These are phyloP conservation scores for Xerocomus spinulosus DNA, from an alignment of 768 basidiomycete species.

Conservation along the genomic window DNA sequence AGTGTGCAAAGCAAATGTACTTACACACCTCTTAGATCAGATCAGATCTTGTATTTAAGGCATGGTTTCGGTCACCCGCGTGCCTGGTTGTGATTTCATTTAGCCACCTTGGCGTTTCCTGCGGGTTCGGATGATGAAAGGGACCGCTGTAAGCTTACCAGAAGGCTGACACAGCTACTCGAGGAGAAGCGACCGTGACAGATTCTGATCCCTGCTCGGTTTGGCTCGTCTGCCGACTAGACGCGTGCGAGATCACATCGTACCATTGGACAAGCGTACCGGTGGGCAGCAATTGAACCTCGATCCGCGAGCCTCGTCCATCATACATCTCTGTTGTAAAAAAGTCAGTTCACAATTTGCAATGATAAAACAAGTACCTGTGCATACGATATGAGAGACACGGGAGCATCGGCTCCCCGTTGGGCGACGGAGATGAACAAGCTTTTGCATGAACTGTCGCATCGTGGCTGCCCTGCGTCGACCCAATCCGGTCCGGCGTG, in stretches of 20 bases:
- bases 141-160: constrained; percentile 12
- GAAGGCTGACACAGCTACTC: constrained; percentile 20
- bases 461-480: constrained; percentile 17
- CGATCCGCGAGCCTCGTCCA: constrained; percentile 22
- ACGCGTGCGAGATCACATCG: not conserved
- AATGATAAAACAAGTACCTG: constrained; percentile 10
- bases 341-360: constrained; percentile 19
- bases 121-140: constrained; percentile 23
- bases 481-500: constrained; percentile 11
- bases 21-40: constrained; percentile 30
- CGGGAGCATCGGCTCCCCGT: constrained; percentile 14
- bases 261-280: not conserved
- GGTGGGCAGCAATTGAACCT: constrained; percentile 4
- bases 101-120: constrained; percentile 31
- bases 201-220: too few relatives aligned
- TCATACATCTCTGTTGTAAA: not conserved
- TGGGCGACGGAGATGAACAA: constrained; percentile 25
- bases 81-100: constrained; percentile 35
- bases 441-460: constrained; percentile 7
- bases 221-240: not conserved
- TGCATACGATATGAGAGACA: constrained; percentile 2
- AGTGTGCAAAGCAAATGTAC: constrained; percentile 27
- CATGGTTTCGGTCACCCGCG: constrained; percentile 25
- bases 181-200: constrained; percentile 19
- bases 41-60: constrained; percentile 30